Conservation (phyloP, 306 rosid genomes). For the Cucumis hystrix region DNA sequence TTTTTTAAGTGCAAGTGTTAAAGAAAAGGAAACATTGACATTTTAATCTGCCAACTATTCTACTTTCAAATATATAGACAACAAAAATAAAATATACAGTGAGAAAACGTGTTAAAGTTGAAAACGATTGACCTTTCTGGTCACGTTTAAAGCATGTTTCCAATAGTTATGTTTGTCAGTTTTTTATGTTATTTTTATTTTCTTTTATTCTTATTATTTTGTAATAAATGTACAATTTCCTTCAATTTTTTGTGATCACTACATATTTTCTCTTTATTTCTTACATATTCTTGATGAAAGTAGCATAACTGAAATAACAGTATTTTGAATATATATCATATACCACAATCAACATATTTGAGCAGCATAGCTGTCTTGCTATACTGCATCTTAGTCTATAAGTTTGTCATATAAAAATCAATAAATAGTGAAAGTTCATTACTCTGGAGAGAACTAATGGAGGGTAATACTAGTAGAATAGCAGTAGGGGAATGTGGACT, state of each 20-base stretch:
- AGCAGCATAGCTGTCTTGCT: neutral
- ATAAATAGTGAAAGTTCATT: neutral
- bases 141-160: neutral
- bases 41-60: neutral
- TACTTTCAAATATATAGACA: neutral
- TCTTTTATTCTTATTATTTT: no score
- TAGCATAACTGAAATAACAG: neutral
- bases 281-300: neutral
- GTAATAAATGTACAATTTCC: neutral
- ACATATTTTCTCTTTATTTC: neutral
- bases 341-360: neutral
- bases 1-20: neutral
- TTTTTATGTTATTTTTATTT: neutral
- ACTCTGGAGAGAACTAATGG: no score
- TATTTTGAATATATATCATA: neutral
- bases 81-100: neutral
- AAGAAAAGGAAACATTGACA: neutral
- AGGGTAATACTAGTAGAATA: no score
- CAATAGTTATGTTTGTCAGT: neutral
- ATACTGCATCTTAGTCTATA: neutral
- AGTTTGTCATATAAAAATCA: neutral
- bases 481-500: no score
- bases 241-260: neutral
- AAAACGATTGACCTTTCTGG: neutral
- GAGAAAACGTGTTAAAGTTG: neutral